A percentile compares a stretch with the other conserved stretches of the same genome.
Evolutionary conservation across 305 asterid genomes (phyloP).

Genomic region (Vinca major): DNA sequence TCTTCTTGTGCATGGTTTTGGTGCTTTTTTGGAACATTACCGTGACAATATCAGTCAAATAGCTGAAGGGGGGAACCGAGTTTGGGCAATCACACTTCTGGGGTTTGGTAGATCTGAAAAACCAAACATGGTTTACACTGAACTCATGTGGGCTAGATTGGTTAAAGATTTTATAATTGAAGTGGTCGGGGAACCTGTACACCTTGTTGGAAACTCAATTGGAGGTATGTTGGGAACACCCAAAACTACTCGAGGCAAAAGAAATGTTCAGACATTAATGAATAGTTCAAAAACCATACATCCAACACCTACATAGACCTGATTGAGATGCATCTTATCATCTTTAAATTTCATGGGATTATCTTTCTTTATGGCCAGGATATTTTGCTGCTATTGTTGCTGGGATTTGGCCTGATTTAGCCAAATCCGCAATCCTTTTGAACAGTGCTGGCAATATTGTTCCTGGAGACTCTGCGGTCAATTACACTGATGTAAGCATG

Average conservation of each 20-base stretch:
- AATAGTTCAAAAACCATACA: not conserved
- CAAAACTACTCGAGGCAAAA: conserved; percentile 7
- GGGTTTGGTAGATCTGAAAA: conserved; percentile 93
- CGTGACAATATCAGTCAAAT: conserved; percentile 62
- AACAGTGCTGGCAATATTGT: conserved; percentile 62
- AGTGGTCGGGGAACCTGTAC: conserved; percentile 74
- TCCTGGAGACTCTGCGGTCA: conserved; percentile 45
- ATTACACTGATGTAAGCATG: conserved; percentile 44
- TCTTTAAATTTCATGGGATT: conserved; percentile 9
- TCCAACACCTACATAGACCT: not conserved
- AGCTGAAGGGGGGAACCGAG: conserved; percentile 66
- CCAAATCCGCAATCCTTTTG: conserved; percentile 64
- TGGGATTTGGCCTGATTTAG: conserved; percentile 68
- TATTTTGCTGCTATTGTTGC: conserved; percentile 63
- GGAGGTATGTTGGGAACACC: conserved; percentile 55
- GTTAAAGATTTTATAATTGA: conserved; percentile 73
- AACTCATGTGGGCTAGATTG: conserved; percentile 75
- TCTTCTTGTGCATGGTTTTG: conserved; percentile 94
- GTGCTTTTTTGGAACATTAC: conserved; percentile 84
- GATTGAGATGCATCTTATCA: not conserved
- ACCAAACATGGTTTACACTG: conserved; percentile 74
- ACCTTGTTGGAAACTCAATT: conserved; percentile 87
- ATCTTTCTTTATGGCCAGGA: conserved; percentile 37
- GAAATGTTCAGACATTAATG: not conserved
- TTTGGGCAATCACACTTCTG: conserved; percentile 75